Percentiles rank a stretch among this genome's conserved stretches.
Conservation (phyloP, 768 basidiomycete species). For the Cystoderma amianthinum region DNA sequence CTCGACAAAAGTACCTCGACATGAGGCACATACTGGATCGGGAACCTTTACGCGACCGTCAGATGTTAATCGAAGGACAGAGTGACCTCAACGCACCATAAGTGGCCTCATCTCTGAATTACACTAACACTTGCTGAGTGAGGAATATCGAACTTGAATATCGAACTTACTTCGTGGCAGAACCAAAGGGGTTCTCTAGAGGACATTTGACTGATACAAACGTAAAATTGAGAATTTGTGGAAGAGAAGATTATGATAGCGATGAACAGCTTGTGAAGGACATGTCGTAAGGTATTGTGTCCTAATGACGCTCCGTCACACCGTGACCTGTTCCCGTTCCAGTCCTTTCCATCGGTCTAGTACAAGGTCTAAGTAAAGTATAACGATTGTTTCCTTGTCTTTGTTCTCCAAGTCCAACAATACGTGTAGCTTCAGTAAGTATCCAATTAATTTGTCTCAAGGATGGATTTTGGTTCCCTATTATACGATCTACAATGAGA, state of each 20-base stretch:
- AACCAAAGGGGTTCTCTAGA: constrained; percentile 71
- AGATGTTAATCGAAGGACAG: constrained; percentile 1
- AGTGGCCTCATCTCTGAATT: constrained; percentile 84
- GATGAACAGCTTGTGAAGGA: not conserved
- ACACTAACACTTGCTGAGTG: constrained; percentile 50
- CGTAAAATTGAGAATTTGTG: too few species aligned
- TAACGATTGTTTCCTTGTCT: not conserved
- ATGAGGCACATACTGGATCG: constrained; percentile 79
- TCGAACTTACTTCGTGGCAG: constrained; percentile 56
- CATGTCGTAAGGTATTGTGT: not conserved
- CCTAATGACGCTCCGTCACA: not conserved
- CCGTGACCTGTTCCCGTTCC: not conserved
- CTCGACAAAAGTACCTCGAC: constrained; percentile 78
- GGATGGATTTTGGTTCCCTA: constrained; percentile 59
- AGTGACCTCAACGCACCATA: constrained; percentile 45
- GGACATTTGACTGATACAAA: too few species aligned
- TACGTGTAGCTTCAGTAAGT: too few species aligned
- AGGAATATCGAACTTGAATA: constrained; percentile 3
- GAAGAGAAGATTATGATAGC: constrained; percentile 6
- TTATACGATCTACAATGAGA: constrained; percentile 48
- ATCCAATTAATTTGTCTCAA: constrained; percentile 5
- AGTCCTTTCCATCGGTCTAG: not conserved
- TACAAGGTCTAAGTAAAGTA: not conserved
- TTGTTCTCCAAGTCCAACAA: too few species aligned
- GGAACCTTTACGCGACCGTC: constrained; percentile 57